Evolutionary conservation across 495 filamentous ascomycete species (phyloP).

Genomic region (Apodospora peruviana): DNA sequence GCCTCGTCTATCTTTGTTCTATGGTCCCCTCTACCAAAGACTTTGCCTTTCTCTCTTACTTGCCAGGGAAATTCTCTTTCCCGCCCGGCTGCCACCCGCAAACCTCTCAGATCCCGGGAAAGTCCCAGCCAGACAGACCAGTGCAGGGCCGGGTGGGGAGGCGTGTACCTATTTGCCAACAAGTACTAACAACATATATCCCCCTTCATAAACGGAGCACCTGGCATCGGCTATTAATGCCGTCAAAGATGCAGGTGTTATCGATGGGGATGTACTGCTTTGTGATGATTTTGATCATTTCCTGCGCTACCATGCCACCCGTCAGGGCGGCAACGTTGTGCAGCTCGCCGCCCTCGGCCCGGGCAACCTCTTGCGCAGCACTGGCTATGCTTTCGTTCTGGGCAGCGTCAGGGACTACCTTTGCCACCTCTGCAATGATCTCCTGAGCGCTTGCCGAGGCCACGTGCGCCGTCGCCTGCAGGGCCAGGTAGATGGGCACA

Average conservation of each 20-base stretch:
- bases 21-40: no score
- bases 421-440: conserved; percentile 28
- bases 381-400: conserved; percentile 42
- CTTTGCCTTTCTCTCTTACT: no score
- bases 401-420: conserved; percentile 39
- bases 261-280: conserved; percentile 94
- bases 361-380: conserved; percentile 60
- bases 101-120: not conserved
- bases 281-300: conserved; percentile 93
- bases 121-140: not conserved
- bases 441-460: conserved; percentile 39
- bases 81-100: not conserved
- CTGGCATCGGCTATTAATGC: conserved; percentile 71
- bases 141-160: not conserved
- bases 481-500: conserved; percentile 73
- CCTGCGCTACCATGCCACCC: conserved; percentile 90
- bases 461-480: conserved; percentile 49
- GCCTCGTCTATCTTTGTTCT: no score
- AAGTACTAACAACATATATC: not conserved
- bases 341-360: conserved; percentile 79
- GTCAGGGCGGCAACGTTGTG: conserved; percentile 91
- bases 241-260: conserved; percentile 91
- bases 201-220: conserved; percentile 58
- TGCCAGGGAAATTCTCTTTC: no score
- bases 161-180: not conserved